Evolutionary conservation across 495 filamentous ascomycete species (phyloP).

Genomic region (Hyphodiscus hymeniophilus): DNA sequence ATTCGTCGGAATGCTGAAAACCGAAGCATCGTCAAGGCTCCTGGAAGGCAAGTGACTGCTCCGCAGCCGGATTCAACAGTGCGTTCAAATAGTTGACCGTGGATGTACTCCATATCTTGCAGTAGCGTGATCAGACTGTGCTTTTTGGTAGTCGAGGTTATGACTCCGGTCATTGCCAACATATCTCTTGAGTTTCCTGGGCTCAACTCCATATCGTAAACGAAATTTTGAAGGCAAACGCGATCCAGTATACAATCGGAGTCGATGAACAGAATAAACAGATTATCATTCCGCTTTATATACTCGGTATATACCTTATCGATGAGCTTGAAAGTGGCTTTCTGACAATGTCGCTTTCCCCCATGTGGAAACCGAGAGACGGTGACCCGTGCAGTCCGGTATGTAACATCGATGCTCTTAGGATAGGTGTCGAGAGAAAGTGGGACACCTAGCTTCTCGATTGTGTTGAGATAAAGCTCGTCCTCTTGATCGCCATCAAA

Average conservation of each 20-base stretch:
- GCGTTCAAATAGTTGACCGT: constrained; percentile 94
- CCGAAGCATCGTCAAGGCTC: constrained; percentile 87
- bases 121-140: constrained; percentile 85
- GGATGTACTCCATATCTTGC: constrained; percentile 97
- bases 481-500: constrained; percentile 89
- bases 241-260: constrained; percentile 95
- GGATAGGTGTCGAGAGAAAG: constrained; percentile 71
- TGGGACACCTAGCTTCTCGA: constrained; percentile 81
- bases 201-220: constrained; percentile 98
- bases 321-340: constrained; percentile 88
- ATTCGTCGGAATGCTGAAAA: constrained; percentile 96
- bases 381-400: constrained; percentile 75
- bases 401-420: constrained; percentile 83
- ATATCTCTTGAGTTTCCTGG: constrained; percentile 88
- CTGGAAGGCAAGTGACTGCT: constrained; percentile 89
- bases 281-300: constrained; percentile 77
- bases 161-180: constrained; percentile 97
- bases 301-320: constrained; percentile 91
- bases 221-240: constrained; percentile 93
- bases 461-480: constrained; percentile 81
- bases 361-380: constrained; percentile 91
- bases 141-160: constrained; percentile 87
- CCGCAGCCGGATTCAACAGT: constrained; percentile 95
- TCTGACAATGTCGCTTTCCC: constrained; percentile 90
- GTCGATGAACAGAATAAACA: constrained; percentile 97